Conservation (phyloP, 1,284 basidiomycete species). For the Ceratobasidium sp. region DNA sequence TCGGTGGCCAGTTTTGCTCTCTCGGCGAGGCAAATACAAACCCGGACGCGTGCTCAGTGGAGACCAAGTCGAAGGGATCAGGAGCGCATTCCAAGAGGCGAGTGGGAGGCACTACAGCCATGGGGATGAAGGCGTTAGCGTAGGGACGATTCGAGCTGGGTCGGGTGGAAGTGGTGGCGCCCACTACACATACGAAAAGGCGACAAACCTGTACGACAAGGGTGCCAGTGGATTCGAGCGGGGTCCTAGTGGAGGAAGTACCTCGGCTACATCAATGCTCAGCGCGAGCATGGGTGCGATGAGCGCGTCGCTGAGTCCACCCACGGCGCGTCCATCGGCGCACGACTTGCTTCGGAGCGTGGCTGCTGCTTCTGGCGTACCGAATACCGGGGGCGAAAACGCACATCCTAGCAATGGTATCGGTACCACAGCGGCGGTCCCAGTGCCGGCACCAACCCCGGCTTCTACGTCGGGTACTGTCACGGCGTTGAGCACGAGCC, state of each 20-base stretch:
- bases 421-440: neutral
- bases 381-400: neutral
- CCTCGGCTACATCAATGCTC: conserved; percentile 4
- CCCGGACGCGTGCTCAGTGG: conserved; percentile 9
- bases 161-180: conserved; percentile 18
- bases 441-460: conserved; percentile 1
- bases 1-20: conserved; percentile 82
- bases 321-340: conserved; percentile 27
- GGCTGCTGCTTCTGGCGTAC: conserved; percentile 23
- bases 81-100: conserved; percentile 3
- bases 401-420: neutral
- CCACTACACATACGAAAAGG: too few species aligned
- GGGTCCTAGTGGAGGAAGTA: conserved; percentile 7
- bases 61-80: conserved; percentile 33
- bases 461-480: conserved; percentile 19
- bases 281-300: conserved; percentile 23
- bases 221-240: conserved; percentile 7
- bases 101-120: neutral
- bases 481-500: conserved; percentile 29
- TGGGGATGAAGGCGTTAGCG: conserved; percentile 25
- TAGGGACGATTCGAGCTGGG: conserved; percentile 25
- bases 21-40: conserved; percentile 13
- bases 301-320: conserved; percentile 25
- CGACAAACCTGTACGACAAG: neutral
- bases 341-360: conserved; percentile 3